Base-by-base conservation (phyloP, 116 monocot species). In the Thalassia testudinum region DNA sequence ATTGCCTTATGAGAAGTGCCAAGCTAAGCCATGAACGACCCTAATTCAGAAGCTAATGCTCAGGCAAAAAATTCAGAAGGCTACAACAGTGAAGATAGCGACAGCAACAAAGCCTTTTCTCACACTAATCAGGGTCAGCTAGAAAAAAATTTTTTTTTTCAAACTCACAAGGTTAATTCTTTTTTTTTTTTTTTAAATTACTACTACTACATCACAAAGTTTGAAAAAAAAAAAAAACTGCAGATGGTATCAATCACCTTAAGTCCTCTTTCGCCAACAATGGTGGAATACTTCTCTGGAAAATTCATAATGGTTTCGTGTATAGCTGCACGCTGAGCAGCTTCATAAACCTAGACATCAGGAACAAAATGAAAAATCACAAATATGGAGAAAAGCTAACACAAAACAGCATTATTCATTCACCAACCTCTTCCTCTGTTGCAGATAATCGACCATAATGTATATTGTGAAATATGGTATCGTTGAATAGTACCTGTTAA, bases 381-480 rank as follows among this genome's bases (percentile, higher is more conserved):
- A 30, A 22, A 51, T 24, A 23, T 27, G 29, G 2, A 42, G 19
- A 29, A 3, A 34, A 10, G 3, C 30, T 34, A 10, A 5, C 30
- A 34, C 3, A 50, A 61, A 37, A 40, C n/a, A 24, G 17, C 22
- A 15, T 22, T 10, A 2, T 50, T 56, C 34, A 17, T 26, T 27
- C 13, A 49, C 66, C 47, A 53, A 91, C 97, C 97, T 99, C 90
- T 38, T 99, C 97, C 24, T 85, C 80, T 17, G 79, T 80, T 52
- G 97, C 97, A 43, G 97, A 82, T 71, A 99, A 57, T 30, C 69
- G 70, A 26, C 97, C 97, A 70, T 90, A 99, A 37, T 82, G 79
- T 75, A 99, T 99, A 65, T 99, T 99, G 68, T 99, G 89, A 44
- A 80, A 90, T 72, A 99, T 86, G 20, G 97, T 99, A 63, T 99